Percentiles rank a stretch among this genome's conserved stretches.
Conservation (phyloP, 352 stramenopile genomes). For the Globisporangium echinulatum region DNA sequence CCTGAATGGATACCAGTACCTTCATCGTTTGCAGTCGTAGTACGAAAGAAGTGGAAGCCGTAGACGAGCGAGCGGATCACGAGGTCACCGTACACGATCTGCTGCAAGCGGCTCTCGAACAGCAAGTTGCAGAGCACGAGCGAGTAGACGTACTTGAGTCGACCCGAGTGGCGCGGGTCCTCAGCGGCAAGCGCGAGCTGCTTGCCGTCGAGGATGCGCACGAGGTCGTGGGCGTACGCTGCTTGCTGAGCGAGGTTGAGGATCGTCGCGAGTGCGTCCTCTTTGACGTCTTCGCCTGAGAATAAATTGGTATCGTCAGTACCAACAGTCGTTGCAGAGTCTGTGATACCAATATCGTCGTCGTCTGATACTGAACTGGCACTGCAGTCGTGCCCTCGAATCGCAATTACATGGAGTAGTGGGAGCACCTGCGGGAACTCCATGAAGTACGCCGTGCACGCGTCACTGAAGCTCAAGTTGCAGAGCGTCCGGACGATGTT, state of each 20-base stretch:
- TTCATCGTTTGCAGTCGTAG: background rate
- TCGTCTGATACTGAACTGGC: no score
- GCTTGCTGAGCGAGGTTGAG: slow-evolving; percentile 56
- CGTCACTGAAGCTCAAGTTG: slow-evolving; percentile 60
- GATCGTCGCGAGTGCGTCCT: slow-evolving; percentile 58
- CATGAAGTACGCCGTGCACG: slow-evolving; percentile 40
- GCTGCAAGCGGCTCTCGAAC: slow-evolving; percentile 60
- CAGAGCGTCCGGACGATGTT: slow-evolving; percentile 53
- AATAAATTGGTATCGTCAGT: slow-evolving; percentile 1
- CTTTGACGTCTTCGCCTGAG: slow-evolving; percentile 38
- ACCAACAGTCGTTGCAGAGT: background rate
- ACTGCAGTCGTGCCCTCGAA: background rate
- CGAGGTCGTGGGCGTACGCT: slow-evolving; percentile 37
- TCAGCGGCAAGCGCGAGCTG: slow-evolving; percentile 35
- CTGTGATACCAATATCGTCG: background rate
- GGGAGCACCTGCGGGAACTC: slow-evolving; percentile 53
- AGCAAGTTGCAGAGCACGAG: slow-evolving; percentile 62
- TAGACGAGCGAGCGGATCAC: slow-evolving; percentile 43
- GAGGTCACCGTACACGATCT: slow-evolving; percentile 54
- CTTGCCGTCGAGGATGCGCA: slow-evolving; percentile 53
- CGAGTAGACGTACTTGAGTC: slow-evolving; percentile 55
- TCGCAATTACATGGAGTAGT: slow-evolving; percentile 32
- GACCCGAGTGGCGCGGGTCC: slow-evolving; percentile 20
- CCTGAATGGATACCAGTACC: no score
- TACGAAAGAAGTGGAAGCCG: slow-evolving; percentile 44